Base-by-base conservation (phyloP, 2,329 filamentous ascomycete genomes). In the Neonectria sp. region DNA sequence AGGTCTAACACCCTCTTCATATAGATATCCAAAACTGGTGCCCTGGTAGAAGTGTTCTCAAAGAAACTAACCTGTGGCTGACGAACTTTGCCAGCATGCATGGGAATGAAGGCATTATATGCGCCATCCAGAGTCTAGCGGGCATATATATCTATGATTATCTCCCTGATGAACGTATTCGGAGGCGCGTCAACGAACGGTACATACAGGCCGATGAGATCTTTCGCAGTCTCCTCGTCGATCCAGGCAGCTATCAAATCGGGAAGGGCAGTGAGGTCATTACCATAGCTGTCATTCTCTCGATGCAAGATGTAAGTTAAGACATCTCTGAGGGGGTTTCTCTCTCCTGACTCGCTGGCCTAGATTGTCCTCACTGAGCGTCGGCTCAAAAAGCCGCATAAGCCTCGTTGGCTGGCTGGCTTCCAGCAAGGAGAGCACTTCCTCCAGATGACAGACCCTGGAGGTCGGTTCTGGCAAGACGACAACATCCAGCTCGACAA, bases 81-180 rank as follows among this genome's bases (percentile, higher is more conserved):
- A 77, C 75, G 11, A 80, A 83, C 48, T 81, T 83, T 55, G 80
- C 80, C 6, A 74, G 76, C n/a, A 81, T 83, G 79, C 78, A 80
- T 25, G 74, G 78, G 27, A 77, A 75, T 29, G 65, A 71, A 15
- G 80, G 80, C 24, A 79, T 83, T 9, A 70, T 75, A 4, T 73
- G 76, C 29, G 82, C 82, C 6, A 82, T 83, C n/a, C 79, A 82
- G 49, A 81, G 81, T 25, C 73, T 83, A 3, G 80, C 81, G 3
- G 81, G 81, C 2, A 78, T 82, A 1, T 83, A 83, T 33, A 79
- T 83, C 6, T 81, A 82, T 62, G 82, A 83, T 62, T 83, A 83
- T 37, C 63, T 78, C 17, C 80, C 80, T 1, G 70, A 76, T 31
- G 75, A 80, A 9, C 66, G 67, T 6, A 71, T 83, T 13, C 74